Evolutionary conservation across 495 filamentous ascomycete species (phyloP).

Genomic region (Aspergillus incahuasiensis): DNA sequence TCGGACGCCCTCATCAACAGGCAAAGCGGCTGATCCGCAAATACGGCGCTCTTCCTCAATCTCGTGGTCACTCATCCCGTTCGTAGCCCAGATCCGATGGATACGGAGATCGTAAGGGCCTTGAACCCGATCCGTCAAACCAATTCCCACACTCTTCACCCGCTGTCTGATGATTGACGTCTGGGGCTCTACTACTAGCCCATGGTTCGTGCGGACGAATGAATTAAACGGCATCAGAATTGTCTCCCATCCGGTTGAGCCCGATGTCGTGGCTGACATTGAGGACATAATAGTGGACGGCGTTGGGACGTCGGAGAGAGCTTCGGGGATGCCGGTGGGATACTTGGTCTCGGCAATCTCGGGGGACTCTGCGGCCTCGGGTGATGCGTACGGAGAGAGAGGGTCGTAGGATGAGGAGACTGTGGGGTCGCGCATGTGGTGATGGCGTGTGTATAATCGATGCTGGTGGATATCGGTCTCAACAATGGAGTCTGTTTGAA

Average conservation of each 20-base stretch:
- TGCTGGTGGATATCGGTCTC: conserved; percentile 95
- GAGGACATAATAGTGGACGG: conserved; percentile 37
- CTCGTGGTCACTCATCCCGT: conserved; percentile 41
- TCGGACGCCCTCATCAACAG: conserved; percentile 38
- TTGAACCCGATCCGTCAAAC: conserved; percentile 80
- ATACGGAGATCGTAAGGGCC: conserved; percentile 82
- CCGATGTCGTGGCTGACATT: conserved; percentile 30
- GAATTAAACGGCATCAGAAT: conserved; percentile 82
- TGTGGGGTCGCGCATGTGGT: conserved; percentile 25
- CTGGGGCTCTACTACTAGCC: conserved; percentile 86
- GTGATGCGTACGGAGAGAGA: conserved; percentile 14
- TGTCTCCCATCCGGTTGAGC: conserved; percentile 86
- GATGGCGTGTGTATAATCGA: conserved; percentile 71
- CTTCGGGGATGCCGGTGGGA: conserved; percentile 28
- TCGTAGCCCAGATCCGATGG: conserved; percentile 74
- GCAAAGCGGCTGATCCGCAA: conserved; percentile 39
- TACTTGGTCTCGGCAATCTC: conserved; percentile 24
- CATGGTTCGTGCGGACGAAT: conserved; percentile 92
- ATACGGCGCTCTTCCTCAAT: conserved; percentile 38
- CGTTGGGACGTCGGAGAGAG: conserved; percentile 38
- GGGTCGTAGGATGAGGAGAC: conserved; percentile 12
- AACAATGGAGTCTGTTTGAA: conserved; percentile 90
- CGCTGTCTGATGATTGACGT: conserved; percentile 78
- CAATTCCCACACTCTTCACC: conserved; percentile 79
- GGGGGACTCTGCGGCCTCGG: conserved; percentile 18